Percentiles rank a stretch among this genome's conserved stretches.
These are phyloP conservation scores for Colletotrichum chlorophyti DNA, from an alignment of 2,329 filamentous ascomycete species.

Conservation along the genomic window DNA sequence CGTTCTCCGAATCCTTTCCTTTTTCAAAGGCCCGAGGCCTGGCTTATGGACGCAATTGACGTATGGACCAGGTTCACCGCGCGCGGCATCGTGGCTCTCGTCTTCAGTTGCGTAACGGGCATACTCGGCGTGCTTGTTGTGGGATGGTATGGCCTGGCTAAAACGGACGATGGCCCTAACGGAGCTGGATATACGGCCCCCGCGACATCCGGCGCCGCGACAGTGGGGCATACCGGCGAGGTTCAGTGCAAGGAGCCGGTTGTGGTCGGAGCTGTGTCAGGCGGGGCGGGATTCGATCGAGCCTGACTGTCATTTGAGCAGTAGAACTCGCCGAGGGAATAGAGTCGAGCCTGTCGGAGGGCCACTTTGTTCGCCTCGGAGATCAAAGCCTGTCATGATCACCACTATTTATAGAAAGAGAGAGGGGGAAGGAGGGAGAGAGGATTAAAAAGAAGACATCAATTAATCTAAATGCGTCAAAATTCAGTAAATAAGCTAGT, in stretches of 20 bases:
- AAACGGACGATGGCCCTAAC: background rate
- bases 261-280: constrained; percentile 1
- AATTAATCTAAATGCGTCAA: constrained; percentile 20
- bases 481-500: background rate
- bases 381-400: no score
- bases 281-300: background rate
- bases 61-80: constrained; percentile 68
- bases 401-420: no score
- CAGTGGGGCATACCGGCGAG: background rate
- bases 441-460: background rate
- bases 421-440: no score
- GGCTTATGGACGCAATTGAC: background rate
- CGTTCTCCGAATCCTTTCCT: background rate
- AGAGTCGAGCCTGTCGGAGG: no score
- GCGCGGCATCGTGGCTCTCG: constrained; percentile 75
- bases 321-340: background rate
- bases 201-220: background rate
- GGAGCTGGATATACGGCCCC: background rate
- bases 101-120: constrained; percentile 74
- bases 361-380: no score
- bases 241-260: constrained; percentile 1
- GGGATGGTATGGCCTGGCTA: constrained; percentile 67
- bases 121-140: constrained; percentile 73
- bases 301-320: background rate
- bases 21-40: no score